phyloP scores from a whole-genome alignment of 495 filamentous ascomycete genomes.

The Xanthoparmelia taractica region DNA sequence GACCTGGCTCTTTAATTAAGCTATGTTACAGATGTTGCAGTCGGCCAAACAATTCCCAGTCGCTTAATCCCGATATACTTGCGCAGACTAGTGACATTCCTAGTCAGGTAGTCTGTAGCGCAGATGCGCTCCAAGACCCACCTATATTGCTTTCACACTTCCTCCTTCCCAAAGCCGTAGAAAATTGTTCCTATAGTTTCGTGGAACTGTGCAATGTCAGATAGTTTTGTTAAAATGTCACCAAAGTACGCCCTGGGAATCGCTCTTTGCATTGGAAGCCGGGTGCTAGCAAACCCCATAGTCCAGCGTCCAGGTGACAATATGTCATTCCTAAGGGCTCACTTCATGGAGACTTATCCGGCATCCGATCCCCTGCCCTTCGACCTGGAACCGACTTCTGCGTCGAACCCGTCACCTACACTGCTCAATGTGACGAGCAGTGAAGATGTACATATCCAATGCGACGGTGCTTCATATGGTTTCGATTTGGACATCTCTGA shows the following conservation, averaged over 20 bases:
- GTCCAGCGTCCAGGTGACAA: too few species aligned
- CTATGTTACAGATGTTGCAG: not conserved
- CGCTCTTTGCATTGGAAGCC: not conserved
- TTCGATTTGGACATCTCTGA: not conserved
- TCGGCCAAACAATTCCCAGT: not conserved
- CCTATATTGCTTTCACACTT: not conserved
- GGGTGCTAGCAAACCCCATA: not conserved
- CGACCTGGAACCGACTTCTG: too few species aligned
- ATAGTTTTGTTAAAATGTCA: not conserved
- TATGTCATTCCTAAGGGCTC: too few species aligned
- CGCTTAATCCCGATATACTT: not conserved
- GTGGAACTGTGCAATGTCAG: not conserved
- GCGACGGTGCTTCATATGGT: not conserved
- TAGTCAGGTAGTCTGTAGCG: not conserved
- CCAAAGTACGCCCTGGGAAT: not conserved
- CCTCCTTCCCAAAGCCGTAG: not conserved
- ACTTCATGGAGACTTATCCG: not conserved
- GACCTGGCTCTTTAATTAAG: not conserved
- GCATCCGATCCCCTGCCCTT: not conserved
- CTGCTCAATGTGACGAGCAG: not conserved
- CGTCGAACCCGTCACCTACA: not conserved
- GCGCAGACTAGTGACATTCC: not conserved
- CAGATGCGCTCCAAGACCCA: not conserved
- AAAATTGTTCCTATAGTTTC: not conserved
- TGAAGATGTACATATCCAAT: not conserved